A percentile compares a stretch with the other conserved stretches of the same genome.
Conservation (phyloP, 192 early-diverging fungal genomes). For the Coemansia sp. region DNA sequence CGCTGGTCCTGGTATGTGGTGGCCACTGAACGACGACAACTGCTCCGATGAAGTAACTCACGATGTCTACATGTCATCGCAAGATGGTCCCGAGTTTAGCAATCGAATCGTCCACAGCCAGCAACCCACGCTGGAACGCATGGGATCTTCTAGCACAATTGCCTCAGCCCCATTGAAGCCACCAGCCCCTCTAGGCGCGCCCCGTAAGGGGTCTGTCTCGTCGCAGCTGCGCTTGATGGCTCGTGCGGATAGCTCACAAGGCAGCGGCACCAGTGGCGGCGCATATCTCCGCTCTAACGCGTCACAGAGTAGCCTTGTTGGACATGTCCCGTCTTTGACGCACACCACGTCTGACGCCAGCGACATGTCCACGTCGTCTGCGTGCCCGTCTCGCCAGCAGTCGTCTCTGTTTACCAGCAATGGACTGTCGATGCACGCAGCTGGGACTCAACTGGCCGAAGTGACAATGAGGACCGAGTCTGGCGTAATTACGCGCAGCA, state of each 20-base stretch:
- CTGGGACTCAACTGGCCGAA: slow-evolving; percentile 35
- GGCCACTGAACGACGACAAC: slow-evolving; percentile 54
- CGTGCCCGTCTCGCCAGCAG: neutral
- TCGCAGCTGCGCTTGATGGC: slow-evolving; percentile 50
- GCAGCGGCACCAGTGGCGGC: slow-evolving; percentile 1
- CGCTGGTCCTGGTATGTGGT: slow-evolving; percentile 51
- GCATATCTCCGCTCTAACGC: slow-evolving; percentile 9
- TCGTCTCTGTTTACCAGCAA: slow-evolving; percentile 7
- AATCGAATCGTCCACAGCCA: neutral
- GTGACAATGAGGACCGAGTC: slow-evolving; percentile 51
- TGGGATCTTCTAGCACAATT: slow-evolving; percentile 29
- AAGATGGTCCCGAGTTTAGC: slow-evolving; percentile 7
- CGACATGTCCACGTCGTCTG: slow-evolving; percentile 12
- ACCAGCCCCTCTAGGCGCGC: slow-evolving; percentile 5
- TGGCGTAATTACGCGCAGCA: slow-evolving; percentile 47
- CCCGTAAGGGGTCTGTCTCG: slow-evolving; percentile 46
- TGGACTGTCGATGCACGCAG: slow-evolving; percentile 12
- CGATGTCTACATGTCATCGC: slow-evolving; percentile 39
- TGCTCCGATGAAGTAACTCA: slow-evolving; percentile 47
- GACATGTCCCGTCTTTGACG: slow-evolving; percentile 13
- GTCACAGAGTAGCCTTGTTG: slow-evolving; percentile 25
- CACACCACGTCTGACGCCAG: slow-evolving; percentile 29
- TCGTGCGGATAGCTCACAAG: slow-evolving; percentile 22
- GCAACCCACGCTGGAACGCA: slow-evolving; percentile 21
- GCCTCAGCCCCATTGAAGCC: slow-evolving; percentile 9